Evolutionary conservation across 495 filamentous ascomycete genomes (phyloP).

Genomic region (Margaritispora aquatica): DNA sequence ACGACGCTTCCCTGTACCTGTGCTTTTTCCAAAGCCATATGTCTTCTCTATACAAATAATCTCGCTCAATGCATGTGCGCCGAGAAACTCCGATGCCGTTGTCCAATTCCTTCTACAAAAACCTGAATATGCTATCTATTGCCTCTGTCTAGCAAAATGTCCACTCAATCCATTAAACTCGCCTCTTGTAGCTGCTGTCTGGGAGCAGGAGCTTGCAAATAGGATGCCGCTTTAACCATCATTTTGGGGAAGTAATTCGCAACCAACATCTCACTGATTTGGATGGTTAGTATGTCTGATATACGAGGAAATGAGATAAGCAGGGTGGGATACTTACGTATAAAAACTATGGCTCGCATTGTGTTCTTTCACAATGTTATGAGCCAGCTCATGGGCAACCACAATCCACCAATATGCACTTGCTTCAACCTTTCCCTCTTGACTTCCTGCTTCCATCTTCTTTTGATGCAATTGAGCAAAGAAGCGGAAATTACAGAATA

Average conservation of each 20-base stretch:
- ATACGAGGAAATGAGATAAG: neutral
- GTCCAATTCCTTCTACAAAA: neutral
- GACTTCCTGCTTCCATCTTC: slow-evolving; percentile 19
- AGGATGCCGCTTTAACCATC: neutral
- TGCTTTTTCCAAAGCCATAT: neutral
- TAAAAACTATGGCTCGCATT: slow-evolving; percentile 82
- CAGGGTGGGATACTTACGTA: slow-evolving; percentile 44
- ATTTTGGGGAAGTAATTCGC: slow-evolving; percentile 10
- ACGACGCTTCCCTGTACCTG: neutral
- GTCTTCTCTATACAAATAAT: neutral
- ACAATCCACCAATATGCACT: slow-evolving; percentile 88
- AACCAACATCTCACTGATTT: slow-evolving; percentile 1
- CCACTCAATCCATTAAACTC: slow-evolving; percentile 1
- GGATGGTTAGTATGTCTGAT: neutral
- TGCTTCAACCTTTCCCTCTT: slow-evolving; percentile 51
- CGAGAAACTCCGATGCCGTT: neutral
- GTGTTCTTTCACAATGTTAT: slow-evolving; percentile 80
- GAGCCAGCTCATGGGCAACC: slow-evolving; percentile 87
- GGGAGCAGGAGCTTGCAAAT: neutral
- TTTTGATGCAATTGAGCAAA: slow-evolving; percentile 71
- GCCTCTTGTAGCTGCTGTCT: neutral
- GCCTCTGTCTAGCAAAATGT: neutral
- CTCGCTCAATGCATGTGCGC: neutral
- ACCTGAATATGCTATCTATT: too few relatives aligned
- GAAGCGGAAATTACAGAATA: slow-evolving; percentile 92